Evolutionary conservation across 805 yeast species (phyloP), one percentile per base, ranked within the genome.

Genomic region (Ogataea populi-albae): DNA sequence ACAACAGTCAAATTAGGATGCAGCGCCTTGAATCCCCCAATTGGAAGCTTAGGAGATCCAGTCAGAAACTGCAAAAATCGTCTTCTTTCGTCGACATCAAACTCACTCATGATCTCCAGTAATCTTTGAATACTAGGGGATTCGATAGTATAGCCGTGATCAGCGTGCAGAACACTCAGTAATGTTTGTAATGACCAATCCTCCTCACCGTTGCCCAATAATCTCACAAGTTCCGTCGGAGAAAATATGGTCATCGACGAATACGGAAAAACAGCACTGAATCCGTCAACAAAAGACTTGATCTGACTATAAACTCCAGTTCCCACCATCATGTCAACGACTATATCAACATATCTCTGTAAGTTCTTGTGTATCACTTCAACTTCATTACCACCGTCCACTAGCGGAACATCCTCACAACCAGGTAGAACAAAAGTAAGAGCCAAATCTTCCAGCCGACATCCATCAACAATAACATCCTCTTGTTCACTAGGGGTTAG

Each of bases 41-140:
- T 75, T 1, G 98, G 98, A 31, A 93, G 62, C 44, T 81, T 86
- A 5, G 98, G 96, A 1, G 96, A 79, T 0, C 98, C 98, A 0
- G 98, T 91, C 42, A 89, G 65, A 57, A 91, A 91, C 57, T 86
- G 95, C 30, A 88, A 62, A 52, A 91, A 91, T 22, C 69, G 61
- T 23, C 97, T 69, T 42, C 83, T 77, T 43, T 87, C 84, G 1
- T 61, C 55, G 2, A 49, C 47, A 20, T 61, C 54, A 43, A 88
- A 81, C 5, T 65, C 64, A 3, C 74, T 55, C 74, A 93, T 66
- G 2, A 86, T 67, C 23, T 68, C 67, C n/a, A 88, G 57, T 27
- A 93, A 62, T 37, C 73, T 67, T 39, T 69, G 71, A 3, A 91
- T 76, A 0, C 81, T 68, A 11, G 59, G 59, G 3, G 95, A 84